Conservation (phyloP, 1,284 basidiomycete genomes). For the Wolfiporia cocos region DNA sequence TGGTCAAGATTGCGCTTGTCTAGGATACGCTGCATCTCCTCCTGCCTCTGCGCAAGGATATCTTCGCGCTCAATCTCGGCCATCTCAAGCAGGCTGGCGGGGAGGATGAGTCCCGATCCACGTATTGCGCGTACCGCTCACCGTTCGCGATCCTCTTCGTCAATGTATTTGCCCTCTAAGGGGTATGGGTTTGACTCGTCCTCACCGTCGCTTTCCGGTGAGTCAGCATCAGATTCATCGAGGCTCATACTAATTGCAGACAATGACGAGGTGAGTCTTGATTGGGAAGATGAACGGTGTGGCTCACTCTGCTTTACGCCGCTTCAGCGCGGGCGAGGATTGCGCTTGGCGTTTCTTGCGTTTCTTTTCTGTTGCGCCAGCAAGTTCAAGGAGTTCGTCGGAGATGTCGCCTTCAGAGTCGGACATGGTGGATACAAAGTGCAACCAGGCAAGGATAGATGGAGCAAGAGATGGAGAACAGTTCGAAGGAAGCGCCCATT, state of each 20-base stretch:
- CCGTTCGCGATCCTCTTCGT: conserved; percentile 78
- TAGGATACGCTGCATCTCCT: conserved; percentile 74
- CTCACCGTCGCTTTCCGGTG: conserved; percentile 49
- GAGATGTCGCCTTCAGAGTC: conserved; percentile 66
- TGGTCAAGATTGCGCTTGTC: conserved; percentile 73
- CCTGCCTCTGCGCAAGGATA: conserved; percentile 73
- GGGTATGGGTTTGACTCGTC: conserved; percentile 70
- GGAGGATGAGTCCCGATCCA: background rate
- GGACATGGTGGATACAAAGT: conserved; percentile 42
- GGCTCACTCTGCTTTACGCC: conserved; percentile 45
- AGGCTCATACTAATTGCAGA: conserved; percentile 12
- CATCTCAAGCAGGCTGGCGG: conserved; percentile 65
- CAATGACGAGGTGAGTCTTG: too few species aligned
- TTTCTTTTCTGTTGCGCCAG: conserved; percentile 51
- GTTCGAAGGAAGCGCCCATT: too few species aligned
- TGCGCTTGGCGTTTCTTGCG: conserved; percentile 38
- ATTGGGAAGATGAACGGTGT: too few species aligned
- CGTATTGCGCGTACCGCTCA: conserved; percentile 32
- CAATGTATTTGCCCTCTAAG: conserved; percentile 84
- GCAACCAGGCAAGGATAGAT: background rate
- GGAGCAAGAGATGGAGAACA: background rate
- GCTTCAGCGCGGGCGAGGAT: conserved; percentile 31
- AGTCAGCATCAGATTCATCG: conserved; percentile 41
- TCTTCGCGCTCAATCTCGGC: conserved; percentile 87
- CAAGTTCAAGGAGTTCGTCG: conserved; percentile 64